These are phyloP conservation scores for Xerophyta viscosa DNA, from an alignment of 106 monocot species.

Conservation along the genomic window DNA sequence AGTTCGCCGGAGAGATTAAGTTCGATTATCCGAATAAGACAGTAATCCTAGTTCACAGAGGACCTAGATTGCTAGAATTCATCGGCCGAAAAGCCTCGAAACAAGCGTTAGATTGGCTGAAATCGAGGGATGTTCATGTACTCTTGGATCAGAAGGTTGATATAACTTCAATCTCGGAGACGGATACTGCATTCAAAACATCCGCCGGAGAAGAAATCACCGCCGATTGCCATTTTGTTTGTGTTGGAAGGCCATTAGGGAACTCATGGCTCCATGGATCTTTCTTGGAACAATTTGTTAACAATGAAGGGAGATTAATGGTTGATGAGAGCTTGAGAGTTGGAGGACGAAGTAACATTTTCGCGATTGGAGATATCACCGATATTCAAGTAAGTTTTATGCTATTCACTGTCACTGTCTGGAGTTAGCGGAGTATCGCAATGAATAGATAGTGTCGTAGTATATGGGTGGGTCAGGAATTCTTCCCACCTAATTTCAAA, in stretches of 20 bases:
- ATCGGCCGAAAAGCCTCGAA: conserved; percentile 17
- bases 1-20: conserved; percentile 37
- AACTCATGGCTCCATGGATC: conserved; percentile 25
- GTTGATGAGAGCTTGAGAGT: conserved; percentile 39
- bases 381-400: conserved; percentile 32
- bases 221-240: conserved; percentile 32
- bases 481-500: no score
- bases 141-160: conserved; percentile 25
- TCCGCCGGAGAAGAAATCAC: conserved; percentile 19
- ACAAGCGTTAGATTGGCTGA: conserved; percentile 22
- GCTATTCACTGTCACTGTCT: no score
- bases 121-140: conserved; percentile 21
- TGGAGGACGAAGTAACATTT: conserved; percentile 20
- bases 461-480: no score
- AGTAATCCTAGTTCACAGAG: conserved; percentile 30
- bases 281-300: conserved; percentile 16
- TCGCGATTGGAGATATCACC: conserved; percentile 39
- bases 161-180: conserved; percentile 12
- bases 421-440: no score
- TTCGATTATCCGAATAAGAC: conserved; percentile 31
- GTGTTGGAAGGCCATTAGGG: conserved; percentile 21
- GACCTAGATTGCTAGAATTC: conserved; percentile 20
- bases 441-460: background rate
- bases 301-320: conserved; percentile 20
- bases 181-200: conserved; percentile 8